These are phyloP conservation scores for Trametes polyzona DNA, from an alignment of 1,284 basidiomycete species.

Conservation along the genomic window DNA sequence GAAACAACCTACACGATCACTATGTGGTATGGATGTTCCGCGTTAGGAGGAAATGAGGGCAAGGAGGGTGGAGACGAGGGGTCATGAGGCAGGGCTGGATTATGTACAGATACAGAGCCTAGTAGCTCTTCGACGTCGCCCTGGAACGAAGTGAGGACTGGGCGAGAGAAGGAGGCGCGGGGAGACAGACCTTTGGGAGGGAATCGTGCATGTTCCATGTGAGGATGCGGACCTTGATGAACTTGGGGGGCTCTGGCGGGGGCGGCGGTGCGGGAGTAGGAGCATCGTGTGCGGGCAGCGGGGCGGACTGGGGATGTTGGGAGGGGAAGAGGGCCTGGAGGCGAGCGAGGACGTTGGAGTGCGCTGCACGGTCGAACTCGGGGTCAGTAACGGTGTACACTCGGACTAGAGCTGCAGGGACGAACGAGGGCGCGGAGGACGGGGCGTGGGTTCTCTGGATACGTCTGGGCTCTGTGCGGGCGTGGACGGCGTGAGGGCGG, in stretches of 20 bases:
- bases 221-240: conserved; percentile 53
- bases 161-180: neutral
- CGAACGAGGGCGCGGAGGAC: conserved; percentile 18
- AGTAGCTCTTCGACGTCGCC: conserved; percentile 79
- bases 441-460: conserved; percentile 16
- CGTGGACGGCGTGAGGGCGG: conserved; percentile 7
- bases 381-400: neutral
- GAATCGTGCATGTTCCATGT: conserved; percentile 84
- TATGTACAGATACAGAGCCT: conserved; percentile 62
- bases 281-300: conserved; percentile 23
- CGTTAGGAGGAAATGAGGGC: conserved; percentile 54
- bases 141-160: no score
- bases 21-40: conserved; percentile 78
- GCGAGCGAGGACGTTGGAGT: conserved; percentile 44
- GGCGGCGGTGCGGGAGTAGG: conserved; percentile 27
- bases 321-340: conserved; percentile 47
- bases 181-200: conserved; percentile 59
- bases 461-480: conserved; percentile 11
- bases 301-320: conserved; percentile 25
- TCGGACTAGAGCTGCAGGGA: neutral
- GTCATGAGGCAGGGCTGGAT: conserved; percentile 37
- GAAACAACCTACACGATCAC: conserved; percentile 67
- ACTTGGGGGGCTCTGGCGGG: conserved; percentile 39
- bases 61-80: conserved; percentile 37
- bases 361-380: conserved; percentile 22